A percentile compares a stretch with the other conserved stretches of the same genome.
Evolutionary conservation across 179 eudicot genomes (phyloP).

Genomic region (Silene noctiflora): DNA sequence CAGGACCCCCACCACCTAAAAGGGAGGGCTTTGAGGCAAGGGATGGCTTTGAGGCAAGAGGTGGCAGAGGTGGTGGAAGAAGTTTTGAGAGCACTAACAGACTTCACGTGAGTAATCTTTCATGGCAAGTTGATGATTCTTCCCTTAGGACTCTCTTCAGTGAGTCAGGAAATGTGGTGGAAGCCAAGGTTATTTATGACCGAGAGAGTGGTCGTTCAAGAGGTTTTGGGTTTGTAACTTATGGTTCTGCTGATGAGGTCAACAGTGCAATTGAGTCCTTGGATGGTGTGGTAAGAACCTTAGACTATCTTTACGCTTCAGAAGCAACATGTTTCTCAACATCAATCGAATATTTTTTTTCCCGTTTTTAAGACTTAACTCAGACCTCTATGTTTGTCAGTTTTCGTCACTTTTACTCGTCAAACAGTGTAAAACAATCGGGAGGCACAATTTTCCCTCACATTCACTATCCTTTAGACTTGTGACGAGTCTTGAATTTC

Average conservation of each 20-base stretch:
- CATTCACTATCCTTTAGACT: neutral
- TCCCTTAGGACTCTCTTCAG: constrained; percentile 71
- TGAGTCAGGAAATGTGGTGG: constrained; percentile 73
- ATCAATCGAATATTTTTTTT: neutral
- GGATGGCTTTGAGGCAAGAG: neutral
- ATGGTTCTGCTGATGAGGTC: constrained; percentile 65
- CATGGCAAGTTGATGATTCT: constrained; percentile 87
- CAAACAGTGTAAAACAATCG: neutral
- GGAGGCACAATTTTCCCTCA: neutral
- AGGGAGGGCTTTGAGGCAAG: constrained; percentile 40
- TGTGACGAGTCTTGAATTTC: neutral
- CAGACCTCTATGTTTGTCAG: neutral
- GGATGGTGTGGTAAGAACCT: constrained; percentile 70
- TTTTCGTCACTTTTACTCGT: neutral
- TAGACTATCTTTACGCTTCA: neutral
- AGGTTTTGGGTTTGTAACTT: constrained; percentile 96
- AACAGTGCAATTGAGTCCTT: constrained; percentile 68
- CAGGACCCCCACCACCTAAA: constrained; percentile 84
- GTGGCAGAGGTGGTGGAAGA: constrained; percentile 31
- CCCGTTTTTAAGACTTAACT: too few species aligned
- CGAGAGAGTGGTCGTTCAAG: constrained; percentile 93
- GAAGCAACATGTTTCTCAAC: neutral
- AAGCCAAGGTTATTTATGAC: constrained; percentile 84
- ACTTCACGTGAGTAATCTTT: constrained; percentile 80
- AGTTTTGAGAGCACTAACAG: constrained; percentile 49